These are phyloP conservation scores for Dryas integrifolia DNA, from an alignment of 331 rosid species.

Conservation along the genomic window DNA sequence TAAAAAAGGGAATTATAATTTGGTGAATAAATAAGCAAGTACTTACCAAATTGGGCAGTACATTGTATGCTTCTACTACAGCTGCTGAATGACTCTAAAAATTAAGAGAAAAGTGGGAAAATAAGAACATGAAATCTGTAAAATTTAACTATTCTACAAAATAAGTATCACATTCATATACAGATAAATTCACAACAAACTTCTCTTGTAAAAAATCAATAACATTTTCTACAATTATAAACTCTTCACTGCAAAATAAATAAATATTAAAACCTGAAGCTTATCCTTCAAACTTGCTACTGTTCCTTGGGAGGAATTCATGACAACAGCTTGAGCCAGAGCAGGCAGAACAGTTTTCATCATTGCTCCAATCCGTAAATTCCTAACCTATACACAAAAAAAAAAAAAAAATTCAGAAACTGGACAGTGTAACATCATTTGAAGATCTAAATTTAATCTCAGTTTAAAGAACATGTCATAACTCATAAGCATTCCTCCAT, in stretches of 20 bases:
- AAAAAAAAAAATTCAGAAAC: constrained; percentile 4
- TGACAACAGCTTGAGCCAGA: constrained; percentile 77
- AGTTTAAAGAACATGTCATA: not conserved
- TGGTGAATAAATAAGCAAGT: constrained; percentile 17
- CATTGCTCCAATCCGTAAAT: constrained; percentile 92
- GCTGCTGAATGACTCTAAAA: constrained; percentile 57
- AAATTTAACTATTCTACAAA: constrained; percentile 1
- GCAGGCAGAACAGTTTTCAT: constrained; percentile 84
- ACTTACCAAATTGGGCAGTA: constrained; percentile 74
- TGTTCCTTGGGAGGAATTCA: constrained; percentile 56
- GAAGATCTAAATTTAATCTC: not conserved
- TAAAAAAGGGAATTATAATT: not conserved
- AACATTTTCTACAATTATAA: not conserved
- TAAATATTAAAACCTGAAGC: constrained; percentile 61
- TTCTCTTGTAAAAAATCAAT: not conserved
- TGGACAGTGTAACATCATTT: not conserved
- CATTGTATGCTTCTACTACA: constrained; percentile 78
- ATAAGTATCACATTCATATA: constrained; percentile 1
- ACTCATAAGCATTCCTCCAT: not conserved
- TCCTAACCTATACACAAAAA: constrained; percentile 58
- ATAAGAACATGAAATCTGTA: constrained; percentile 11
- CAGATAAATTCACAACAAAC: not conserved
- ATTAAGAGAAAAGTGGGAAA: constrained; percentile 11
- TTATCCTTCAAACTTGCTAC: constrained; percentile 59
- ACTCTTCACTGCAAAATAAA: not conserved